Evolutionary conservation across 1,284 basidiomycete genomes (phyloP).

Genomic region (Sanghuangporus baumii): DNA sequence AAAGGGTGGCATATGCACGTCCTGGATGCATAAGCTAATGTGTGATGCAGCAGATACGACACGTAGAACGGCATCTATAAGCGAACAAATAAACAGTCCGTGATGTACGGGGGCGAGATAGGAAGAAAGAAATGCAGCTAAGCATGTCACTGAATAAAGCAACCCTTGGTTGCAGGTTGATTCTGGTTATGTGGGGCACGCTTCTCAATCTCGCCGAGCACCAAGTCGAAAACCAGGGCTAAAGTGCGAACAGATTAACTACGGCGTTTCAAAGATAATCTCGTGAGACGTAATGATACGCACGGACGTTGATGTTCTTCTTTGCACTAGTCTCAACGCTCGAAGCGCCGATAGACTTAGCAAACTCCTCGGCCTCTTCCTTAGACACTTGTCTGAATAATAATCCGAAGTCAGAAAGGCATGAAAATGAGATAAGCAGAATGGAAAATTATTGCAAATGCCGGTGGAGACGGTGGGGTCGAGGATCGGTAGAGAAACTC

Average conservation of each 20-base stretch:
- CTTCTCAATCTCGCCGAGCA: constrained; percentile 84
- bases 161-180: constrained; percentile 50
- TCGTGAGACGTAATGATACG: constrained; percentile 32
- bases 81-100: background rate
- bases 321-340: constrained; percentile 91
- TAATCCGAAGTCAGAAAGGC: constrained; percentile 17
- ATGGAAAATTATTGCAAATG: constrained; percentile 13
- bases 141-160: constrained; percentile 60
- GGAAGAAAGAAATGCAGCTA: constrained; percentile 14
- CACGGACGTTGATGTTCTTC: constrained; percentile 84
- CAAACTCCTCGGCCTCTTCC: constrained; percentile 73
- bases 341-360: constrained; percentile 66
- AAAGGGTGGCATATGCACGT: constrained; percentile 1
- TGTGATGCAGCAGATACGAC: background rate
- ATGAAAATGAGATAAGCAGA: constrained; percentile 20
- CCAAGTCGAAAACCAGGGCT: constrained; percentile 88
- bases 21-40: constrained; percentile 1
- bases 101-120: constrained; percentile 6
- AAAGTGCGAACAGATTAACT: constrained; percentile 7
- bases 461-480: constrained; percentile 1
- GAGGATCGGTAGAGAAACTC: constrained; percentile 25
- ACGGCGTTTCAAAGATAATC: background rate
- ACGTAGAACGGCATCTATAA: background rate
- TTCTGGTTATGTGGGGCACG: constrained; percentile 56
- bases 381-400: constrained; percentile 65